phyloP scores from a whole-genome alignment of 345 rosid species.

The Gossypium bickii region DNA sequence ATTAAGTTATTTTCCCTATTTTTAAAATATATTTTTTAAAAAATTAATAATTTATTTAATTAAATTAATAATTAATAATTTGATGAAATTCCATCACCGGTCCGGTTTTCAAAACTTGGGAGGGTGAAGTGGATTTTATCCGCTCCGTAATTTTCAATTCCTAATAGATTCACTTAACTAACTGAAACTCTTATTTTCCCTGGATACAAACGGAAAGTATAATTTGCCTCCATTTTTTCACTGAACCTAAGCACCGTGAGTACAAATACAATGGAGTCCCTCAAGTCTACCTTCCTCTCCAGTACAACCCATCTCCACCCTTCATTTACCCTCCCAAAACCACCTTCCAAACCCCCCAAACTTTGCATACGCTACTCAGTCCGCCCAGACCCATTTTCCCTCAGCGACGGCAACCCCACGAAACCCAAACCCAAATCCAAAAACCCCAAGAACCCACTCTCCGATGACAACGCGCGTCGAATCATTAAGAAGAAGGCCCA shows the following conservation, averaged over 20 bases:
- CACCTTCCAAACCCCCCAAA: conserved; percentile 15
- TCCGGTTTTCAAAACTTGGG: no score
- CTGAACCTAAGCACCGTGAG: neutral
- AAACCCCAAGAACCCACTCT: conserved; percentile 59
- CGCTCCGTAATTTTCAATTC: neutral
- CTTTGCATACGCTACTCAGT: conserved; percentile 35
- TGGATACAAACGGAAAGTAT: neutral
- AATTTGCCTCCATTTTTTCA: neutral
- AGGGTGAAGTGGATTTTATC: no score
- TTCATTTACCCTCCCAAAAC: conserved; percentile 23
- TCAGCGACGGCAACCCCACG: conserved; percentile 60
- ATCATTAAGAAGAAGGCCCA: conserved; percentile 73
- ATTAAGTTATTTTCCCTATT: no score
- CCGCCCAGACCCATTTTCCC: conserved; percentile 78
- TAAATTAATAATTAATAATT: no score
- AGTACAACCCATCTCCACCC: conserved; percentile 24
- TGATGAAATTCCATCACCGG: no score
- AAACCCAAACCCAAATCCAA: conserved; percentile 62
- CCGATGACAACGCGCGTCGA: conserved; percentile 83
- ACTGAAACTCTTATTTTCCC: neutral
- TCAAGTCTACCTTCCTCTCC: conserved; percentile 39
- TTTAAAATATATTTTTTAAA: no score
- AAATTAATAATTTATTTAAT: no score
- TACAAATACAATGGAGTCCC: conserved; percentile 25
- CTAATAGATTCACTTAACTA: neutral